These are phyloP conservation scores for Ceriops tagal DNA, from an alignment of 345 rosid genomes.

Conservation along the genomic window DNA sequence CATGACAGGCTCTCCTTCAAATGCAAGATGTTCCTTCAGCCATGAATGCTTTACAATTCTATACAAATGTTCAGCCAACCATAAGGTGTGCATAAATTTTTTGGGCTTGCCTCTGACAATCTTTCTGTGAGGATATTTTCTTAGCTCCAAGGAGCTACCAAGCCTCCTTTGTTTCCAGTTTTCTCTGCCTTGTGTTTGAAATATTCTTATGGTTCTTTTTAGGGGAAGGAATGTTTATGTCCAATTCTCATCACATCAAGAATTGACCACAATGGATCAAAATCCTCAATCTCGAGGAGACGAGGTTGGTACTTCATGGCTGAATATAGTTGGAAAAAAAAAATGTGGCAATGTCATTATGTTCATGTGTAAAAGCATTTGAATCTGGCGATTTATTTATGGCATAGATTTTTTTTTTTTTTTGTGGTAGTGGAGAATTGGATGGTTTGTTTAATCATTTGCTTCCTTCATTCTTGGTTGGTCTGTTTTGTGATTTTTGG, in stretches of 20 bases:
- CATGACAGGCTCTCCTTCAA: slow-evolving; percentile 84
- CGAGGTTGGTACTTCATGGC: slow-evolving; percentile 57
- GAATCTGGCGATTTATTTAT: background rate
- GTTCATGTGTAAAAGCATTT: background rate
- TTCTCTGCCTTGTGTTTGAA: background rate
- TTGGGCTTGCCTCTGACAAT: background rate
- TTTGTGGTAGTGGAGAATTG: background rate
- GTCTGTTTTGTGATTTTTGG: background rate
- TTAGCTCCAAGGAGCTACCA: background rate
- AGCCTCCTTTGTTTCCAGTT: background rate
- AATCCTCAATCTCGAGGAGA: slow-evolving; percentile 89
- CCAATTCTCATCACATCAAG: slow-evolving; percentile 99
- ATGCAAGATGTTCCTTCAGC: slow-evolving; percentile 96
- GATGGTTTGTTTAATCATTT: background rate
- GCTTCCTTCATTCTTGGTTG: background rate
- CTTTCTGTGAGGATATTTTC: background rate
- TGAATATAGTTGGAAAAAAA: slow-evolving; percentile 2
- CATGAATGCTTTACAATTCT: slow-evolving; percentile 73
- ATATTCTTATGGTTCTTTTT: slow-evolving; percentile 1
- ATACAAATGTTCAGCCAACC: slow-evolving; percentile 77
- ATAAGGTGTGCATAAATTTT: slow-evolving; percentile 46
- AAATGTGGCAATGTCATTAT: slow-evolving; percentile 5
- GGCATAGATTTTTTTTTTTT: background rate
- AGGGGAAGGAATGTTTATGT: slow-evolving; percentile 98
- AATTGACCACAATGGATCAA: slow-evolving; percentile 91